A percentile compares a stretch with the other conserved stretches of the same genome.
Conservation (phyloP, 192 early-diverging fungal species). For the Linderina pennispora region DNA sequence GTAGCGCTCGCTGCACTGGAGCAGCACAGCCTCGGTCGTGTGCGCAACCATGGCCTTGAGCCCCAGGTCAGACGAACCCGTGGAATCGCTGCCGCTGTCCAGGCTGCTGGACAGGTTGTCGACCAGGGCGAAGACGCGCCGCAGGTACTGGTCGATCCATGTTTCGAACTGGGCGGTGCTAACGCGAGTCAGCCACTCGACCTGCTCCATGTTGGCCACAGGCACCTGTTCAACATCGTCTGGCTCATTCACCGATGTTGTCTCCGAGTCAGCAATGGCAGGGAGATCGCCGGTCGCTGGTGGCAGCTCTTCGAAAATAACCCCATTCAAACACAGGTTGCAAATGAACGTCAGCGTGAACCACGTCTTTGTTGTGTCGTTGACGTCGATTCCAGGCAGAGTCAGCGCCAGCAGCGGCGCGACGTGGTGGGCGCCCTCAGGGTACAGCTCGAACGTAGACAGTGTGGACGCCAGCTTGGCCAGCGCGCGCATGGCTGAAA, state of each 20-base stretch:
- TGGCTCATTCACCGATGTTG: constrained; percentile 41
- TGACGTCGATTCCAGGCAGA: constrained; percentile 89
- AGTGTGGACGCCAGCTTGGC: constrained; percentile 65
- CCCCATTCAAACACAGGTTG: constrained; percentile 38
- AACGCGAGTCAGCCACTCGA: constrained; percentile 60
- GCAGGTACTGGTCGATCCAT: constrained; percentile 79
- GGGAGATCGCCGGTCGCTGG: constrained; percentile 32
- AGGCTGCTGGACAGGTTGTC: constrained; percentile 38
- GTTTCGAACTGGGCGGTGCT: constrained; percentile 81
- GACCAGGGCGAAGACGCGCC: constrained; percentile 71
- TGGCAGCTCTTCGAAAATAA: constrained; percentile 38
- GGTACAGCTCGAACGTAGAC: constrained; percentile 67
- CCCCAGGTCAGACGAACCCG: constrained; percentile 7
- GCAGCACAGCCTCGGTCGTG: constrained; percentile 27
- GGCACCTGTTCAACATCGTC: constrained; percentile 26
- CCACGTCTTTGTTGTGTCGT: constrained; percentile 79
- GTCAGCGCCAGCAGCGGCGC: constrained; percentile 68
- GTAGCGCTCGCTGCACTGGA: constrained; percentile 40
- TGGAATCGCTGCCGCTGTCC: constrained; percentile 13
- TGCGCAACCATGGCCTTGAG: constrained; percentile 23
- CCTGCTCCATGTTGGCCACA: constrained; percentile 53
- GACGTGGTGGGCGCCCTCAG: constrained; percentile 79
- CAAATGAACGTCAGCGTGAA: constrained; percentile 38
- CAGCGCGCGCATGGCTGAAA: constrained; percentile 72
- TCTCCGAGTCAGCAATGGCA: constrained; percentile 10